Conservation (phyloP, 805 yeast species). For the Saturnispora bothae region DNA sequence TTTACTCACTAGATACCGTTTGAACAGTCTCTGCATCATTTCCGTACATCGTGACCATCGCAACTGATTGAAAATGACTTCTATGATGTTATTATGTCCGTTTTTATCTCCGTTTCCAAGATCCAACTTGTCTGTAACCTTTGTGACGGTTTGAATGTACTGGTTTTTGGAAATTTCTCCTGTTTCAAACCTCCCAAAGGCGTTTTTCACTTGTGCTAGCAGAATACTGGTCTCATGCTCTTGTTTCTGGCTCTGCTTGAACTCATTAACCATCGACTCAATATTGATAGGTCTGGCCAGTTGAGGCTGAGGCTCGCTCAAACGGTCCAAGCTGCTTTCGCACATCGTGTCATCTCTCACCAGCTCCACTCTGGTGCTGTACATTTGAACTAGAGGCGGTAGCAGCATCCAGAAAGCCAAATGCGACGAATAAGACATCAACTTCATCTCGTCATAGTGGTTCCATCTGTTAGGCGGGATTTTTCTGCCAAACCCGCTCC, state of each 20-base stretch:
- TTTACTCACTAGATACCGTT: background rate
- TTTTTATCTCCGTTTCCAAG: background rate
- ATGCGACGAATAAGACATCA: conserved; percentile 25
- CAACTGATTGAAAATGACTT: conserved; percentile 3
- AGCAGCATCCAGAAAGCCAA: conserved; percentile 22
- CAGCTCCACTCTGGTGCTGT: conserved; percentile 23
- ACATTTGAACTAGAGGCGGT: conserved; percentile 22
- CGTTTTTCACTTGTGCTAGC: conserved; percentile 1
- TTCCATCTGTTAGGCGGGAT: conserved; percentile 15
- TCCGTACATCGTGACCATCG: conserved; percentile 2
- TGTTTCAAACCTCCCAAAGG: conserved; percentile 1
- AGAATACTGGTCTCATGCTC: background rate
- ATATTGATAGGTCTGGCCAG: background rate
- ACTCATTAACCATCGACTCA: background rate
- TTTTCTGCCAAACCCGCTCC: conserved; percentile 7
- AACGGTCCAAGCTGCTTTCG: conserved; percentile 12
- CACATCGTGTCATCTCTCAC: conserved; percentile 19
- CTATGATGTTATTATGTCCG: background rate
- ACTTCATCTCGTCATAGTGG: conserved; percentile 21
- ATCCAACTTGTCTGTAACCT: background rate
- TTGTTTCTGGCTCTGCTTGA: background rate
- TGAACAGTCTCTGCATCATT: conserved; percentile 1
- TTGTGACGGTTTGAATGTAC: background rate
- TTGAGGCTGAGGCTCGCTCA: too few species aligned
- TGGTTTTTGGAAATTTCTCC: background rate